Conservation (phyloP, 495 filamentous ascomycete genomes). For the Oleoguttula mirabilis region DNA sequence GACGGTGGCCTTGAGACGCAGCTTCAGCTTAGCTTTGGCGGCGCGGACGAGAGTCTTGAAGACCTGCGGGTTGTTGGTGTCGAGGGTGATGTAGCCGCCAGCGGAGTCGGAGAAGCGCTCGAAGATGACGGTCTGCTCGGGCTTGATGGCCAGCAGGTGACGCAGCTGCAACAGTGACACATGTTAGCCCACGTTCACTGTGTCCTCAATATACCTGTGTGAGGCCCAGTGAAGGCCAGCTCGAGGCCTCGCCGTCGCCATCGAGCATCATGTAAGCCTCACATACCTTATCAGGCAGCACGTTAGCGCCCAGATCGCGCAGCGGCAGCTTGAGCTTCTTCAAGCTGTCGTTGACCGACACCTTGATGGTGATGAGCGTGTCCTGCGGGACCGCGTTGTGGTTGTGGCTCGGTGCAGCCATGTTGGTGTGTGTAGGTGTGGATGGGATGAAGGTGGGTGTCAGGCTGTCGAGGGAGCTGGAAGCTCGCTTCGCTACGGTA, state of each 20-base stretch:
- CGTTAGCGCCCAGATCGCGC: slow-evolving; percentile 63
- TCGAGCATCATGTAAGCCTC: no score
- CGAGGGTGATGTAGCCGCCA: slow-evolving; percentile 62
- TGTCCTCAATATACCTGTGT: no score
- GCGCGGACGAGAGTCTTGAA: slow-evolving; percentile 97
- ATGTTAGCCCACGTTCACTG: no score
- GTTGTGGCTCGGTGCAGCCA: slow-evolving; percentile 35
- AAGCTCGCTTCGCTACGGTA: no score
- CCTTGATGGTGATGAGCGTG: slow-evolving; percentile 74
- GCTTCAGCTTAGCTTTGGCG: slow-evolving; percentile 96
- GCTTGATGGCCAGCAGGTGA: slow-evolving; percentile 55
- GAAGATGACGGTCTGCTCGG: slow-evolving; percentile 55
- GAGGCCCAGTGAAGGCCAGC: no score
- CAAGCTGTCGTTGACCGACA: slow-evolving; percentile 57
- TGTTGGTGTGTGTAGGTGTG: neutral
- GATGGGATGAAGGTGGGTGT: neutral
- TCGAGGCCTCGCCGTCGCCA: no score
- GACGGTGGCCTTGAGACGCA: slow-evolving; percentile 68
- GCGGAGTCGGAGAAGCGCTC: slow-evolving; percentile 97
- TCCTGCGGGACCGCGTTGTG: slow-evolving; percentile 47
- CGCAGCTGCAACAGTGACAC: slow-evolving; percentile 71
- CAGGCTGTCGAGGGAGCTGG: neutral
- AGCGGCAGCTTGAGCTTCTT: slow-evolving; percentile 84
- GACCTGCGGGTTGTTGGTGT: slow-evolving; percentile 62
- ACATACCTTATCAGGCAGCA: slow-evolving; percentile 79